Evolutionary conservation across 2,329 filamentous ascomycete species (phyloP).

Genomic region (Xylaria polymorpha): DNA sequence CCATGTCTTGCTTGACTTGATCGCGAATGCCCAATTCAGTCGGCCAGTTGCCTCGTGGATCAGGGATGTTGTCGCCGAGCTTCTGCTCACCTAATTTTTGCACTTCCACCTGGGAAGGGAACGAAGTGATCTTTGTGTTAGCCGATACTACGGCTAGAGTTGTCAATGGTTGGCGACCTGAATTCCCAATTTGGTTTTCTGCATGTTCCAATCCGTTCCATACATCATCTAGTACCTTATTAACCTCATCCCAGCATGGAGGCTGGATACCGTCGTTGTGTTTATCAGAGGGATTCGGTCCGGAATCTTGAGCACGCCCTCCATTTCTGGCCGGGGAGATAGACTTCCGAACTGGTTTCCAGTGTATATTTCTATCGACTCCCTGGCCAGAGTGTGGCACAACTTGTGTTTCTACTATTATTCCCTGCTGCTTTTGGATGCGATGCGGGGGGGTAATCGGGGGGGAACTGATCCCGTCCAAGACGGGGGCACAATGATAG

Average conservation of each 20-base stretch:
- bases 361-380: background rate
- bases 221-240: background rate
- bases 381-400: background rate
- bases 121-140: background rate
- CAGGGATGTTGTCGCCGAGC: background rate
- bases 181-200: background rate
- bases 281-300: background rate
- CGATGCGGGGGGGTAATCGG: background rate
- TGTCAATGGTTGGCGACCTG: background rate
- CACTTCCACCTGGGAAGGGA: background rate
- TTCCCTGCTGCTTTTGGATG: background rate
- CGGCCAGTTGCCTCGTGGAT: conserved; percentile 17
- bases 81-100: background rate
- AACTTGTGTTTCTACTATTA: background rate
- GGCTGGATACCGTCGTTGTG: background rate
- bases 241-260: background rate
- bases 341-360: background rate
- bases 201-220: background rate
- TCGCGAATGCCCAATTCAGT: conserved; percentile 1
- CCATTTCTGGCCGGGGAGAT: background rate
- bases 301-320: background rate
- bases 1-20: conserved; percentile 9
- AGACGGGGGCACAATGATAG: background rate
- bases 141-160: background rate
- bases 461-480: background rate